phyloP scores from a whole-genome alignment of 495 filamentous ascomycete genomes.

The Parathielavia hyrcaniae region DNA sequence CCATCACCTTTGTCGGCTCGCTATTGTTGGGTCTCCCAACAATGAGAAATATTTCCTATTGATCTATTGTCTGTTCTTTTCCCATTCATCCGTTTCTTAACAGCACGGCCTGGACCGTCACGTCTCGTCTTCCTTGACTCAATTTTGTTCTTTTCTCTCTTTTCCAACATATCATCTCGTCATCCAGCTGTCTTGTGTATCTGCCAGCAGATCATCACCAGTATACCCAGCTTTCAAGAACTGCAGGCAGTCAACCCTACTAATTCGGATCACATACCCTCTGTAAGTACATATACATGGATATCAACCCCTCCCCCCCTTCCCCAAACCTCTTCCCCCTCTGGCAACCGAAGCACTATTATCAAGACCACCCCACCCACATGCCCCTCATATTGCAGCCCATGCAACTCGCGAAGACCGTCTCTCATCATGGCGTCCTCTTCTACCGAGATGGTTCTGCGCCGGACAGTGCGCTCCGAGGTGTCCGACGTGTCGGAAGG shows the following conservation, averaged over 20 bases:
- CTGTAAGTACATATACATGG: conserved; percentile 15
- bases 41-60: conserved; percentile 20
- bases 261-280: conserved; percentile 4
- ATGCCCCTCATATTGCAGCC: background rate
- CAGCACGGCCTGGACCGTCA: conserved; percentile 12
- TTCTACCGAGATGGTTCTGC: background rate
- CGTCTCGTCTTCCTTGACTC: background rate
- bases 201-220: conserved; percentile 14
- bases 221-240: background rate
- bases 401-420: background rate
- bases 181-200: background rate
- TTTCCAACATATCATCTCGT: conserved; percentile 9
- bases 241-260: conserved; percentile 16
- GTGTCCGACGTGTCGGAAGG: background rate
- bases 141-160: conserved; percentile 2
- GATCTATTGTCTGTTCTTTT: conserved; percentile 18
- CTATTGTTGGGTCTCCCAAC: conserved; percentile 18
- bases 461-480: background rate
- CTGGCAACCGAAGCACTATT: background rate
- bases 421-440: background rate
- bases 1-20: conserved; percentile 14
- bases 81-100: conserved; percentile 4
- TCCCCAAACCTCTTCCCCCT: too few species aligned
- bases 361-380: background rate
- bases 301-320: background rate